phyloP scores from a whole-genome alignment of 2,329 filamentous ascomycete species.

The Oidium heveae region DNA sequence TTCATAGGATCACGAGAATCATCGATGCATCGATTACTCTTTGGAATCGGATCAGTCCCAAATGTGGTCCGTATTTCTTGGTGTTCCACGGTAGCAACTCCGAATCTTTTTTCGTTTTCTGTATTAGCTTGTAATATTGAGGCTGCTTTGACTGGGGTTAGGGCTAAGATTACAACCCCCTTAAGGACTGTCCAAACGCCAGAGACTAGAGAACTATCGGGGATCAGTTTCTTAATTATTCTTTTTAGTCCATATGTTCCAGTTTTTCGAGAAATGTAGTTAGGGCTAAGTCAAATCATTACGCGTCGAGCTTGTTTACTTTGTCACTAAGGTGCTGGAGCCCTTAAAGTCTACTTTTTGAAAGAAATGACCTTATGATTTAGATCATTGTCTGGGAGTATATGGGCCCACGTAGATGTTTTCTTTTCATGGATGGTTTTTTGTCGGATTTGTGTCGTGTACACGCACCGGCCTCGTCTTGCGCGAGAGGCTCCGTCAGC shows the following conservation, averaged over 20 bases:
- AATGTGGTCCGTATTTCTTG: too few species aligned
- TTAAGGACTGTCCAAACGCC: too few species aligned
- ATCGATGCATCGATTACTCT: not conserved
- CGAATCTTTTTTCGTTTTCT: too few species aligned
- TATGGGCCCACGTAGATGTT: not conserved
- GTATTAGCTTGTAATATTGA: too few species aligned
- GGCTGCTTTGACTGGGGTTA: too few species aligned
- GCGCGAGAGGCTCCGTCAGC: too few species aligned
- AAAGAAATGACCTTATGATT: not conserved
- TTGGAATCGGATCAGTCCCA: not conserved
- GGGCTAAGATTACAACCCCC: too few species aligned
- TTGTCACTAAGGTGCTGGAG: not conserved
- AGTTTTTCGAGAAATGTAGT: not conserved
- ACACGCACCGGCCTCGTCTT: not conserved
- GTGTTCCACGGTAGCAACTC: too few species aligned
- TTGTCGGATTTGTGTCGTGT: not conserved
- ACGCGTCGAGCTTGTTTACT: not conserved
- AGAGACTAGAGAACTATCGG: too few species aligned
- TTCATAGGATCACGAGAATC: not conserved
- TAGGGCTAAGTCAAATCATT: not conserved
- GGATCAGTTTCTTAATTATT: not conserved
- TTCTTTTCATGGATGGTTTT: not conserved
- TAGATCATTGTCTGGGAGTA: not conserved
- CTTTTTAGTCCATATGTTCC: not conserved
- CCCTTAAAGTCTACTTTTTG: not conserved